A percentile compares a stretch with the other conserved stretches of the same genome.
These are phyloP conservation scores for Pisolithus microcarpus DNA, from an alignment of 768 basidiomycete species.

Conservation along the genomic window DNA sequence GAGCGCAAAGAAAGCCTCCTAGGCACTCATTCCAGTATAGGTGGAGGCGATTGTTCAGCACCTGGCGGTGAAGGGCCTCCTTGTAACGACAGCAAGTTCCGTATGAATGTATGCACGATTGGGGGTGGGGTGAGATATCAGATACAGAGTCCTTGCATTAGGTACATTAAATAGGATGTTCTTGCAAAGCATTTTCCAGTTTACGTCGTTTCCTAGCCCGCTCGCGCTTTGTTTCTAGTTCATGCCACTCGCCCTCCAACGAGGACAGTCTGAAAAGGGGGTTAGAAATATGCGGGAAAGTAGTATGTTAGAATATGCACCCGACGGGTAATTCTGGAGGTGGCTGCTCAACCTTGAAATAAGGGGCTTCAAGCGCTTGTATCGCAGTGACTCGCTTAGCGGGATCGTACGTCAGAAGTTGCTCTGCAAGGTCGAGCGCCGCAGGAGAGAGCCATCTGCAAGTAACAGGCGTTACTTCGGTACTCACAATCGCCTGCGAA, in stretches of 20 bases:
- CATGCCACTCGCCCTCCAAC: constrained; percentile 95
- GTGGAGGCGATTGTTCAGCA: constrained; percentile 86
- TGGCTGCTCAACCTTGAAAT: constrained; percentile 81
- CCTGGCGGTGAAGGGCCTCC: constrained; percentile 63
- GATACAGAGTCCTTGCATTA: constrained; percentile 13
- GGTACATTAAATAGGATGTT: constrained; percentile 28
- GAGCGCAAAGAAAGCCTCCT: not conserved
- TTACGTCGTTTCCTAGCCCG: constrained; percentile 73
- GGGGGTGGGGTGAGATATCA: constrained; percentile 3
- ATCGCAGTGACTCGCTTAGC: constrained; percentile 63
- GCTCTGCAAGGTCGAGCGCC: constrained; percentile 82
- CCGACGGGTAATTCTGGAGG: constrained; percentile 64
- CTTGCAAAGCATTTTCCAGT: constrained; percentile 42
- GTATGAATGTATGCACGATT: constrained; percentile 10
- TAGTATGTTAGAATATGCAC: constrained; percentile 39
- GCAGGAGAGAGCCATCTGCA: constrained; percentile 79
- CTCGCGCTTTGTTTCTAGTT: constrained; percentile 91
- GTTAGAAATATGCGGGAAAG: constrained; percentile 3
- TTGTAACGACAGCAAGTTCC: constrained; percentile 29
- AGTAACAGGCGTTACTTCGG: not conserved
- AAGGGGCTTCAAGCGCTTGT: constrained; percentile 75
- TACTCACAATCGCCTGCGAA: not conserved
- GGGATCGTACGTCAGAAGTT: constrained; percentile 77
- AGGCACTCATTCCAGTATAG: constrained; percentile 30
- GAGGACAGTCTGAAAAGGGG: constrained; percentile 51